phyloP scores from a whole-genome alignment of 306 rosid genomes.

The Phaseolus lunatus region DNA sequence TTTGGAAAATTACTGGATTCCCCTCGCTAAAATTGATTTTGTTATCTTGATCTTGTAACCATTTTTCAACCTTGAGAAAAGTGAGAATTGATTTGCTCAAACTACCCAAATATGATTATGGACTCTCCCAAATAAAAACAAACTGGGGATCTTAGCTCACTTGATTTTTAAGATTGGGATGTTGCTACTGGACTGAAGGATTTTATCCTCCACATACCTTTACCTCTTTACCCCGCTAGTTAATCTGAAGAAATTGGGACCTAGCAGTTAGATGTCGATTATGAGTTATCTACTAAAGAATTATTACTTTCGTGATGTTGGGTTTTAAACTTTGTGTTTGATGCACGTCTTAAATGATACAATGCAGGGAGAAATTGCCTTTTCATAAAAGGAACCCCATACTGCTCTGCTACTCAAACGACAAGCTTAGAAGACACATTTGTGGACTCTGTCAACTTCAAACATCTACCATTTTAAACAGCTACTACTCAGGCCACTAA shows the following conservation, averaged over 20 bases:
- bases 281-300: background rate
- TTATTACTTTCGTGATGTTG: background rate
- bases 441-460: background rate
- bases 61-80: slow-evolving; percentile 16
- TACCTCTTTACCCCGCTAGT: background rate
- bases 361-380: no score
- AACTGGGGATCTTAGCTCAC: background rate
- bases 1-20: background rate
- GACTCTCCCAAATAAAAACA: slow-evolving; percentile 4
- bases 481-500: background rate
- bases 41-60: background rate
- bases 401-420: no score
- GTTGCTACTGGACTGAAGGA: background rate
- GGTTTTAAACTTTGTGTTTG: no score
- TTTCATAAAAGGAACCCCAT: no score
- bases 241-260: background rate
- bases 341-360: no score
- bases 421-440: background rate
- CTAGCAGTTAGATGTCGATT: background rate
- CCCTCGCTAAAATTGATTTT: slow-evolving; percentile 17
- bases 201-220: background rate
- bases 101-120: slow-evolving; percentile 9
- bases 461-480: background rate
- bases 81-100: slow-evolving; percentile 1
- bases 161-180: background rate